Evolutionary conservation across 768 basidiomycete genomes (phyloP).

Genomic region (Hysterangium stoloniferum): DNA sequence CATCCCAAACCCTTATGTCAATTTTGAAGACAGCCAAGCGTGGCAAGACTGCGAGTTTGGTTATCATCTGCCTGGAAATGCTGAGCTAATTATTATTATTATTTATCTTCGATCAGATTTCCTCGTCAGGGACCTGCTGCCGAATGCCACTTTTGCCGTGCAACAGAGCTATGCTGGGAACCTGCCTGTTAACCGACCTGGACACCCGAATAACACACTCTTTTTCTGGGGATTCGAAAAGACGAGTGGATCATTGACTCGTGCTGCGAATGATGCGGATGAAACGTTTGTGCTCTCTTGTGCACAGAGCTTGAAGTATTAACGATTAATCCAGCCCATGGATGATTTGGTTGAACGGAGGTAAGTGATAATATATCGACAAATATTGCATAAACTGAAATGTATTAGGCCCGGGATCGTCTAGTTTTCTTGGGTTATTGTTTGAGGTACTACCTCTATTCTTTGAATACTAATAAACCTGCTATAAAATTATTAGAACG

Average conservation of each 20-base stretch:
- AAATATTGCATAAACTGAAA: not conserved
- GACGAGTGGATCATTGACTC: constrained; percentile 15
- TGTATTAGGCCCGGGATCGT: constrained; percentile 14
- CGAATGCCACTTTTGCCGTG: constrained; percentile 21
- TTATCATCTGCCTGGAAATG: not conserved
- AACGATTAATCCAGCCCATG: constrained; percentile 9
- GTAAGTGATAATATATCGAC: constrained; percentile 8
- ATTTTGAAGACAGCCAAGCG: constrained; percentile 2
- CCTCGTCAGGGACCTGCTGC: constrained; percentile 19
- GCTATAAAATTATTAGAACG: constrained; percentile 38
- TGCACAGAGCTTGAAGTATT: not conserved
- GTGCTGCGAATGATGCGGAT: not conserved
- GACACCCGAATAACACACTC: constrained; percentile 25
- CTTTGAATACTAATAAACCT: not conserved
- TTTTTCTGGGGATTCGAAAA: constrained; percentile 28
- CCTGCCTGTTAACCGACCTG: constrained; percentile 21
- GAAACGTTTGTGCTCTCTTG: not conserved
- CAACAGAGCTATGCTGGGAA: constrained; percentile 24
- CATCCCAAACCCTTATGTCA: constrained; percentile 1
- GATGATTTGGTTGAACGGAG: constrained; percentile 18
- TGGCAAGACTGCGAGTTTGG: constrained; percentile 5
- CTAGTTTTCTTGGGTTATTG: constrained; percentile 15
- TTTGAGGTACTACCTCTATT: constrained; percentile 7
- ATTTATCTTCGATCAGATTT: constrained; percentile 18
- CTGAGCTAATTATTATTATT: no score